phyloP scores from a whole-genome alignment of 2,329 filamentous ascomycete genomes.

The Hypoxylon sp. region DNA sequence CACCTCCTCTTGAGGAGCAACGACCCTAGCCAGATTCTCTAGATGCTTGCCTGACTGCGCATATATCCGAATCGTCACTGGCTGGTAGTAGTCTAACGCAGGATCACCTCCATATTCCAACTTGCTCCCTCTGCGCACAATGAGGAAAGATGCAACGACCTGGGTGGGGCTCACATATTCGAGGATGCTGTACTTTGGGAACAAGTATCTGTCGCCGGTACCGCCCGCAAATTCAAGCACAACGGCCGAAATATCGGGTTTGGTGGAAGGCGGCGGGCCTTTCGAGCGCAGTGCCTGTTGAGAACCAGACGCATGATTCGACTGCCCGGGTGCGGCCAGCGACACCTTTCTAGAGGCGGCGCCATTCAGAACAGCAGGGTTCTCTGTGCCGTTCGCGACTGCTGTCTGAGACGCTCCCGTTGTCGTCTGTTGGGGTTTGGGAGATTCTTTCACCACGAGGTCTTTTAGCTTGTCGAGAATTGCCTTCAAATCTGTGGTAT shows the following conservation, averaged over 20 bases:
- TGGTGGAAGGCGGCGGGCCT: conserved; percentile 65
- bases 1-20: conserved; percentile 73
- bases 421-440: conserved; percentile 41
- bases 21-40: conserved; percentile 71
- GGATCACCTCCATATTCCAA: conserved; percentile 74
- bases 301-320: conserved; percentile 46
- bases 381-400: conserved; percentile 51
- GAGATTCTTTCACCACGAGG: conserved; percentile 56
- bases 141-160: conserved; percentile 80
- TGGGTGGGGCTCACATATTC: conserved; percentile 72
- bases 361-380: conserved; percentile 50
- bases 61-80: conserved; percentile 73
- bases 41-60: conserved; percentile 67
- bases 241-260: conserved; percentile 73
- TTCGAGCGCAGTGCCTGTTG: conserved; percentile 71
- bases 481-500: conserved; percentile 66
- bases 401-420: conserved; percentile 43
- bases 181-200: conserved; percentile 82
- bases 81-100: conserved; percentile 79
- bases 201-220: conserved; percentile 80
- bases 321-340: conserved; percentile 37
- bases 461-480: conserved; percentile 63
- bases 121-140: conserved; percentile 78
- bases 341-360: conserved; percentile 49
- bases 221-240: conserved; percentile 76